These are phyloP conservation scores for Boletus sp. DNA, from an alignment of 768 basidiomycete species.

Conservation along the genomic window DNA sequence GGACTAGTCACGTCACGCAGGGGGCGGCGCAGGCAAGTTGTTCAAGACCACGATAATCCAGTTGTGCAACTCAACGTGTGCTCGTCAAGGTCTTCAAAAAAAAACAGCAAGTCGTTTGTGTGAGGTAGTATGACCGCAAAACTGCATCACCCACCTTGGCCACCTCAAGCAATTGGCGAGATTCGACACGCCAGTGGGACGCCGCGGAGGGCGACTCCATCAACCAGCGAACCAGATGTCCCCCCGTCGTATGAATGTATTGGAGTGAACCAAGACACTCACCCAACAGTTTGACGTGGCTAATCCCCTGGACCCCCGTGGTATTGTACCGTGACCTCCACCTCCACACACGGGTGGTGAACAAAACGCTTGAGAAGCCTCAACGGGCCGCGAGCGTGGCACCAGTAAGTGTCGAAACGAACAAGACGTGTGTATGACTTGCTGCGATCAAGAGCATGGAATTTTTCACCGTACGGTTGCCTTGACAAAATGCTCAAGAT, in stretches of 20 bases:
- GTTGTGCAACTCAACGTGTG: conserved; percentile 31
- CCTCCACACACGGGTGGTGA: conserved; percentile 6
- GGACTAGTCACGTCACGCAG: conserved; percentile 28
- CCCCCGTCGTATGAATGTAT: conserved; percentile 24
- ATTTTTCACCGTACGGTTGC: conserved; percentile 28
- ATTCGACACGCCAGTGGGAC: conserved; percentile 1
- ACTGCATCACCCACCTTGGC: conserved; percentile 1
- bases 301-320: neutral
- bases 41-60: conserved; percentile 25
- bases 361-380: conserved; percentile 13
- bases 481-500: conserved; percentile 11
- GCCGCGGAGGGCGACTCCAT: neutral
- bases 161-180: conserved; percentile 7
- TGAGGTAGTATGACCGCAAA: conserved; percentile 27
- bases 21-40: conserved; percentile 27
- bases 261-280: conserved; percentile 34
- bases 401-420: conserved; percentile 24
- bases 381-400: conserved; percentile 12
- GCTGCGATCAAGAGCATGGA: conserved; percentile 20
- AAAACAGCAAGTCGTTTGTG: conserved; percentile 22
- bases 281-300: conserved; percentile 19
- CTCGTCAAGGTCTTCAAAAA: conserved; percentile 23
- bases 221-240: conserved; percentile 12
- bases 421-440: conserved; percentile 18
- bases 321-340: conserved; percentile 2